Base-by-base conservation (phyloP, 306 rosid genomes). In the Begonia loranthoides region DNA sequence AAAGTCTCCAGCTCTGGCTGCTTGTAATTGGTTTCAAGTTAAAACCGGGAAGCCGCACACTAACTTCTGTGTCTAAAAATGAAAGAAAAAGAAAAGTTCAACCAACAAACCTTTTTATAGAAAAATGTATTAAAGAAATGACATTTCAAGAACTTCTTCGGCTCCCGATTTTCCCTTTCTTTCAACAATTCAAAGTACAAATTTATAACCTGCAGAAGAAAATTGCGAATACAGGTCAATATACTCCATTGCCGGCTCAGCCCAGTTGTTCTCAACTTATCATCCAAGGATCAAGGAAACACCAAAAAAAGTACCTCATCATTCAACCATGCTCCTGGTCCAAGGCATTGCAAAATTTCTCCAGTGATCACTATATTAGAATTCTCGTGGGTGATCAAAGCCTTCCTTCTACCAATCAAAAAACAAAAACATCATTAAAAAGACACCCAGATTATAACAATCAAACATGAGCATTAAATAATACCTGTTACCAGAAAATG, bases 91-190 rank as follows among this genome's bases (percentile, higher is more conserved):
- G 36, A 28, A 0, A 38, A 38, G 61, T 24, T 41, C 52, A 61
- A 55, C 56, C 49, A 63, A 70, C 57, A 40, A 55, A 85, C 99
- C 96, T 75, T 92, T 57, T 80, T 86, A 77, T 86, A 92, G 79
- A 92, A 92, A 73, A 92, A 92, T 15, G 99, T 76, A 64, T 64
- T 92, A 73, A 86, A 92, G 74, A 92, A 92, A 75, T 92, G 99
- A 50, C 96, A 92, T 65, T 79, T 92, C 65, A 92, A 65, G 68
- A 68, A 92, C 70, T 73, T 86, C 61, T 75, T 56, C 4, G 87
- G 87, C 52, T 92, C 89, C 68, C 89, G 71, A 43, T 63, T 80
- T 74, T 92, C 99, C 73, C 99, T 77, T 78, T 92, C 99, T 77
- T 87, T 92, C 65, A 92, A 74, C 87, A 92, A 79, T 73, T 83